A percentile compares a stretch with the other conserved stretches of the same genome.
Evolutionary conservation across 345 rosid genomes (phyloP).

Genomic region (Murraya paniculata): DNA sequence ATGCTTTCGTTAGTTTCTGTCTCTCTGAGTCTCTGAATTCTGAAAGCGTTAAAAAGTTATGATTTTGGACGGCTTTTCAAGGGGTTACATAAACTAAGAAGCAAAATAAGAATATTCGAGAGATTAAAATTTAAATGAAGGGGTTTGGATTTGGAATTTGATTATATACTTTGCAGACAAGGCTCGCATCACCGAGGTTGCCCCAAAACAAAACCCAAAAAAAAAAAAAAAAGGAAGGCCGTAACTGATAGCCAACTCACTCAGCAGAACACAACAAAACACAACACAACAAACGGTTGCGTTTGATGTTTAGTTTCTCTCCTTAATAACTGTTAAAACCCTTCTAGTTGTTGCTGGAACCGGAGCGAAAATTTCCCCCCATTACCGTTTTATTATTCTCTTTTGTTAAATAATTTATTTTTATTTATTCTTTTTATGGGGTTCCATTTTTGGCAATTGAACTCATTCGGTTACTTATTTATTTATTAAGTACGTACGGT

Average conservation of each 20-base stretch:
- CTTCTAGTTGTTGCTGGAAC: no score
- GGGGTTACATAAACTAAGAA: background rate
- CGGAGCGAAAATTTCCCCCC: no score
- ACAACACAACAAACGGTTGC: background rate
- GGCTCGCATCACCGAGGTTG: background rate
- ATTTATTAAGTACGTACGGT: background rate
- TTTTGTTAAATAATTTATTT: no score
- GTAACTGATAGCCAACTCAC: background rate
- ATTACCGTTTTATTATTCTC: no score
- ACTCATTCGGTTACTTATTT: background rate
- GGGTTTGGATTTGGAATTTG: conserved; percentile 10
- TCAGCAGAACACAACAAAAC: background rate
- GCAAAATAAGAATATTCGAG: conserved; percentile 18
- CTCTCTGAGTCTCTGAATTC: background rate
- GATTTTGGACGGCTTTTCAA: background rate
- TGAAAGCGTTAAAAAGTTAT: background rate
- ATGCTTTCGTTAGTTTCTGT: conserved; percentile 6
- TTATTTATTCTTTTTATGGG: background rate
- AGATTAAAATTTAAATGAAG: background rate
- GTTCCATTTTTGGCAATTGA: background rate
- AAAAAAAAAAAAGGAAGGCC: background rate
- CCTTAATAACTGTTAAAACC: no score
- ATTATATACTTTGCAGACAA: conserved; percentile 4
- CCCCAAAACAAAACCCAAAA: background rate
- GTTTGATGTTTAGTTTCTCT: background rate